Evolutionary conservation across 768 basidiomycete species (phyloP).

Genomic region (Mycena indigotica): DNA sequence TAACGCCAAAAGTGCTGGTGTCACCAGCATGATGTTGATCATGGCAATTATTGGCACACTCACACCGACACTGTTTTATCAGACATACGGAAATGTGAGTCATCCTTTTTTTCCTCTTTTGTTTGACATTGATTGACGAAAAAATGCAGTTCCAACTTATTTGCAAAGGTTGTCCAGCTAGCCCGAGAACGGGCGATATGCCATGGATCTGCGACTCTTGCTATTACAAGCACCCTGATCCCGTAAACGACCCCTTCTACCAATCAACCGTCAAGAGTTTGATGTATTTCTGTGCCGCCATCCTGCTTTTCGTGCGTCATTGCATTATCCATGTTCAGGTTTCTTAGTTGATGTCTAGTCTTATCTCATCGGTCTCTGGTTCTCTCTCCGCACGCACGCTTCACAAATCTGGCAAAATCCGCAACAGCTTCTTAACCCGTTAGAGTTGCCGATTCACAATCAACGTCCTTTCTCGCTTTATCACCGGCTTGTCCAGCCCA

Average conservation of each 20-base stretch:
- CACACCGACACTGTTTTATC: constrained; percentile 95
- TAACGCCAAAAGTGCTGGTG: constrained; percentile 98
- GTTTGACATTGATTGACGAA: background rate
- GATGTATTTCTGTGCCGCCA: constrained; percentile 93
- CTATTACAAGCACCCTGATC: constrained; percentile 93
- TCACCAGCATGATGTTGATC: constrained; percentile 99
- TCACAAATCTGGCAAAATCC: constrained; percentile 99
- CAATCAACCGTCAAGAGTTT: constrained; percentile 92
- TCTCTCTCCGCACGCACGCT: constrained; percentile 96
- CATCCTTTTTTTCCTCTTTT: constrained; percentile 3
- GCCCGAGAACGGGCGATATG: constrained; percentile 40
- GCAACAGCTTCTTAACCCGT: constrained; percentile 71
- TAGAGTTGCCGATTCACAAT: constrained; percentile 56
- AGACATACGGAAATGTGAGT: constrained; percentile 94
- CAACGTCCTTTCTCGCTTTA: constrained; percentile 64
- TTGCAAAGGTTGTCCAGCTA: constrained; percentile 75
- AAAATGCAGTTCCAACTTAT: constrained; percentile 77
- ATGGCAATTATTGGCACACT: constrained; percentile 99
- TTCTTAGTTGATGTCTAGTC: constrained; percentile 55
- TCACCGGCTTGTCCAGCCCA: constrained; percentile 53
- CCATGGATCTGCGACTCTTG: constrained; percentile 91
- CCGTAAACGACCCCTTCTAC: constrained; percentile 93
- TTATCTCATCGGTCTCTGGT: constrained; percentile 96
- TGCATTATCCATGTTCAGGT: constrained; percentile 7
- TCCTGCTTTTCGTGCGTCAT: constrained; percentile 81